Base-by-base conservation (phyloP, 2,329 filamentous ascomycete genomes). In the Apiospora saccharicola region DNA sequence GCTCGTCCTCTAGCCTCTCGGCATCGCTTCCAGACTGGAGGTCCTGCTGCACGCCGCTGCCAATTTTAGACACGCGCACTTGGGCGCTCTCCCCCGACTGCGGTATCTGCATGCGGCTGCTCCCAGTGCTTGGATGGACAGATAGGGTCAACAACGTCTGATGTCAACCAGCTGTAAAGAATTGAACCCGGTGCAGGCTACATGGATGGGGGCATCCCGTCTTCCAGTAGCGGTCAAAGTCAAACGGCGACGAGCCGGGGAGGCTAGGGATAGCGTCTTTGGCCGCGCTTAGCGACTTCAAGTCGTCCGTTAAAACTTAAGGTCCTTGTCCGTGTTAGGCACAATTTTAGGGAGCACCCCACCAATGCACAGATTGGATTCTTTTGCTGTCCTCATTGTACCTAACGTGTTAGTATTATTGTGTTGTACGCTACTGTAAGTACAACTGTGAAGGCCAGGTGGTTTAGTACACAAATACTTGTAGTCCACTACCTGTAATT, bases 1-100 rank as follows among this genome's bases (percentile, higher is more conserved):
- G 57, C 57, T 64, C 30, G 22, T n/a, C 57, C 57, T 64, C 34
- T 64, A 64, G 57, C 57, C 57, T 64, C 57, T 64, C 57, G 57
- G 57, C 57, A 64, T 41, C 57, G 57, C 57, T 64, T 64, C 57
- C 57, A 64, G 57, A 64, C 53, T 64, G 34, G 57, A 64, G 34
- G 53, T 34, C 26, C 30, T 34, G 57, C 34, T 64, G 53, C 53
- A 61, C 22, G 57, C 34, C 34, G 14, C 34, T 64, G 41, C 57
- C 57, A 64, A 64, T 64, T 64, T 64, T 64, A 64, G 57, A 64
- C 34, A 24, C 10, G 30, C 57, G 30, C 57, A n/a, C 30, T 64
- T 64, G 19, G 30, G 16, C 53, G 37, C 16, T 61, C 16, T 34
- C 24, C 49, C 51, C 51, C 51, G 51, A 57, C 53, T 61, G 53